A percentile compares a stretch with the other conserved stretches of the same genome.
phyloP scores from a whole-genome alignment of 2,329 filamentous ascomycete species.

The Alternaria ethzedia region DNA sequence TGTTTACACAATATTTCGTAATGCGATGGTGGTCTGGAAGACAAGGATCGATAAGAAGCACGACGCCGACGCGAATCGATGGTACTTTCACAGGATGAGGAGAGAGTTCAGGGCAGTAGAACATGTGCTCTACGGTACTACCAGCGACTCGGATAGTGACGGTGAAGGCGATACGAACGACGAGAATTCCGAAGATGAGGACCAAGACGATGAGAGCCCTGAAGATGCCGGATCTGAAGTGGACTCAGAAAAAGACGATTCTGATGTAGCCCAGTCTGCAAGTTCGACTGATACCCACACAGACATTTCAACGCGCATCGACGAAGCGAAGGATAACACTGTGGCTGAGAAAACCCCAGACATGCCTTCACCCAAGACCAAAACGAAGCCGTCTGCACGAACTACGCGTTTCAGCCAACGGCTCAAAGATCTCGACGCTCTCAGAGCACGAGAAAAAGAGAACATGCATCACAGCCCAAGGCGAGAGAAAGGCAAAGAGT shows the following conservation, averaged over 20 bases:
- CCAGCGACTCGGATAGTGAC: neutral
- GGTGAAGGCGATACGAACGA: neutral
- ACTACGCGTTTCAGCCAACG: neutral
- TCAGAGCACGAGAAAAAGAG: neutral
- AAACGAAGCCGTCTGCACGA: neutral
- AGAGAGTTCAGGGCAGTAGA: neutral
- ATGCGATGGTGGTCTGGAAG: neutral
- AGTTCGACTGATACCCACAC: neutral
- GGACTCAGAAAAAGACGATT: neutral
- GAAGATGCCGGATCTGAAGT: neutral
- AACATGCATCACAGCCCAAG: neutral
- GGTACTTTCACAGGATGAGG: neutral
- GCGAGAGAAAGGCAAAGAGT: neutral
- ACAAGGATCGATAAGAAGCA: neutral
- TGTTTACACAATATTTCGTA: neutral
- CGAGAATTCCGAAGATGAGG: neutral
- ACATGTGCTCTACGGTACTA: neutral
- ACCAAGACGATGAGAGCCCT: neutral
- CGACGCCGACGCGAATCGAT: neutral
- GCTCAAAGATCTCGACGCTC: neutral
- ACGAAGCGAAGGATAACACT: neutral
- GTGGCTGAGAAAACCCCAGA: neutral
- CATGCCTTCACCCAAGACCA: neutral
- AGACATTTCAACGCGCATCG: neutral
- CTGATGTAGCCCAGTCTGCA: neutral